Evolutionary conservation across 2,329 filamentous ascomycete species (phyloP), one percentile per base, ranked within the genome.

Genomic region (Calonectria montana): DNA sequence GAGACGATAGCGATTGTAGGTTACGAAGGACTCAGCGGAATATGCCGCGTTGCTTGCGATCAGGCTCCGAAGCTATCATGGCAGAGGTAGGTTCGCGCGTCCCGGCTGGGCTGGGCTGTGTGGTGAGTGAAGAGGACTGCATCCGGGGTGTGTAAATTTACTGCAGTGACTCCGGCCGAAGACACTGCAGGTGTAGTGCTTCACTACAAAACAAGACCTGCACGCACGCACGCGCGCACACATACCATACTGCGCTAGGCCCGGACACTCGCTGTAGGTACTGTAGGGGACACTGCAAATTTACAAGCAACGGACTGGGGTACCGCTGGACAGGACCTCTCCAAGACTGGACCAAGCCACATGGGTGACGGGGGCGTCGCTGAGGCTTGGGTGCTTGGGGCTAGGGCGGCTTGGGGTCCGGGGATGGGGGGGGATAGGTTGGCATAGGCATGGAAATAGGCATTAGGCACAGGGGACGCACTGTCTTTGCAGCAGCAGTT

Each of bases 41-140:
- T 73, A 77, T 73, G 74, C 76, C 76, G 70, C 75, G 71, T 35
- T 35, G 31, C 31, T 35, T 35, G 71, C 75, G 74, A 78, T 78
- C 75, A 77, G 75, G 76, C 72, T 78, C 74, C 74, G 59, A 73
- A 76, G 75, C 72, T 73, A 27, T 70, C 75, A 70, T 72, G 41
- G 55, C 55, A 65, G 57, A 45, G 25, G 16, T 13, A 31, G 57
- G 15, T 27, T 61, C 21, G 62, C 62, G n/a, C 21, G 39, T 31
- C 25, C 43, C 27, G 45, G 62, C 43, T n/a, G 45, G 62, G 9
- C 29, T 41, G 45, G 64, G 48, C 47, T 67, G 43, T 61, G 65
- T 68, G 55, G 48, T 39, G 41, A 50, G 25, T 25, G 63, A 29
- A 41, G 62, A 18, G 45, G 15, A 53, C 31, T 59, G 53, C 53